Percentiles rank a stretch among this genome's conserved stretches.
phyloP scores from a whole-genome alignment of 768 basidiomycete species.

The Termitomyces bulborhizus region DNA sequence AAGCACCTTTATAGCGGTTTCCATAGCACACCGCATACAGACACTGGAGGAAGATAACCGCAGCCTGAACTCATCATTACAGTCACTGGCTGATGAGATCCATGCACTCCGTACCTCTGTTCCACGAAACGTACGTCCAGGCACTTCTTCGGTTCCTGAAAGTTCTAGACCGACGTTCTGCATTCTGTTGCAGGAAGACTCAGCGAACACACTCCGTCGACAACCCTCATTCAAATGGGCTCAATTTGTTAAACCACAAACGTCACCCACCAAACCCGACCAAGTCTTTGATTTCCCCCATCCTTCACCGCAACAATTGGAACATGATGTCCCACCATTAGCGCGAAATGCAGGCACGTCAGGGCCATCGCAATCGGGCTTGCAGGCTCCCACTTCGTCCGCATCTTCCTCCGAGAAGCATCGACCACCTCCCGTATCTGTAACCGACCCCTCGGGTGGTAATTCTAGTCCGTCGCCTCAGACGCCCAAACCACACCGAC shows the following conservation, averaged over 20 bases:
- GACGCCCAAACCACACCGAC: constrained; percentile 41
- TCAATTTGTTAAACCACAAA: constrained; percentile 65
- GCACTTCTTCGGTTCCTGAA: constrained; percentile 2
- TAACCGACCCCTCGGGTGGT: constrained; percentile 23
- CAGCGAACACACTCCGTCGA: constrained; percentile 44
- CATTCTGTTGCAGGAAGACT: constrained; percentile 22
- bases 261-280: constrained; percentile 77
- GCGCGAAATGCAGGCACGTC: constrained; percentile 22
- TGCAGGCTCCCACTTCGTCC: constrained; percentile 11
- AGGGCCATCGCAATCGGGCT: constrained; percentile 20
- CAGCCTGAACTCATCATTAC: constrained; percentile 55
- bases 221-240: constrained; percentile 91
- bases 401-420: constrained; percentile 24
- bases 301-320: constrained; percentile 70
- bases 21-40: constrained; percentile 60
- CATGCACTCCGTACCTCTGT: constrained; percentile 32
- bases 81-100: constrained; percentile 64
- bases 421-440: constrained; percentile 23
- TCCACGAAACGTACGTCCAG: constrained; percentile 32
- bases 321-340: constrained; percentile 56
- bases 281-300: constrained; percentile 62
- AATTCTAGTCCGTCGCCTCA: constrained; percentile 25
- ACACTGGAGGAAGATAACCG: constrained; percentile 75
- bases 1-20: not conserved
- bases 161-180: constrained; percentile 7